Evolutionary conservation across 129 eudicot genomes (phyloP).

Genomic region (Mikania micrantha): DNA sequence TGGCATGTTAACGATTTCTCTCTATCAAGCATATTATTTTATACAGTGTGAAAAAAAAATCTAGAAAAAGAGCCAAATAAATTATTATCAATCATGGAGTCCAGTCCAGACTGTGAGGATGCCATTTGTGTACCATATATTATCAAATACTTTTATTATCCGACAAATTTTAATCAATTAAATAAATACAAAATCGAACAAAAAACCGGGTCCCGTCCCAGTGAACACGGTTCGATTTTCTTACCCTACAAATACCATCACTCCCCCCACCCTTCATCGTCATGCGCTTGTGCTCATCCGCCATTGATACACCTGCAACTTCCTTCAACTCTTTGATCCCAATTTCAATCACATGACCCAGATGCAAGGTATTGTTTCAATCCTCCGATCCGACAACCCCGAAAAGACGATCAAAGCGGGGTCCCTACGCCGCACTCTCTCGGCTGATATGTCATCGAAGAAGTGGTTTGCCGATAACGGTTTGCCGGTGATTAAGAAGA

Average conservation of each 20-base stretch:
- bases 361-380: constrained; percentile 62
- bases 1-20: no score
- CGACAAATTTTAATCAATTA: constrained; percentile 2
- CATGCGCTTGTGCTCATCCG: constrained; percentile 25
- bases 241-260: constrained; percentile 25
- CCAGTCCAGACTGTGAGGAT: constrained; percentile 29
- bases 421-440: constrained; percentile 63
- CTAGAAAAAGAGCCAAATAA: not conserved
- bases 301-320: not conserved
- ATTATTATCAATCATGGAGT: constrained; percentile 31
- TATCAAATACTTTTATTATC: not conserved
- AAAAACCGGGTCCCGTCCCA: constrained; percentile 28
- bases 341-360: constrained; percentile 26
- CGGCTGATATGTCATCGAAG: constrained; percentile 89
- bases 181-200: constrained; percentile 7
- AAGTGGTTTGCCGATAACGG: constrained; percentile 62
- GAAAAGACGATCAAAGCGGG: constrained; percentile 17
- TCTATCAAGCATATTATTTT: no score
- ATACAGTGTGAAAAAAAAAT: no score
- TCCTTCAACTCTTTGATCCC: not conserved
- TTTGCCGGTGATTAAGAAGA: constrained; percentile 37
- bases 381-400: constrained; percentile 41
- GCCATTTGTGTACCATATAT: constrained; percentile 32
- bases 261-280: constrained; percentile 9
- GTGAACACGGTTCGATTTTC: constrained; percentile 27